phyloP scores from a whole-genome alignment of 208 protist genomes.

The Leishmania tropica region DNA sequence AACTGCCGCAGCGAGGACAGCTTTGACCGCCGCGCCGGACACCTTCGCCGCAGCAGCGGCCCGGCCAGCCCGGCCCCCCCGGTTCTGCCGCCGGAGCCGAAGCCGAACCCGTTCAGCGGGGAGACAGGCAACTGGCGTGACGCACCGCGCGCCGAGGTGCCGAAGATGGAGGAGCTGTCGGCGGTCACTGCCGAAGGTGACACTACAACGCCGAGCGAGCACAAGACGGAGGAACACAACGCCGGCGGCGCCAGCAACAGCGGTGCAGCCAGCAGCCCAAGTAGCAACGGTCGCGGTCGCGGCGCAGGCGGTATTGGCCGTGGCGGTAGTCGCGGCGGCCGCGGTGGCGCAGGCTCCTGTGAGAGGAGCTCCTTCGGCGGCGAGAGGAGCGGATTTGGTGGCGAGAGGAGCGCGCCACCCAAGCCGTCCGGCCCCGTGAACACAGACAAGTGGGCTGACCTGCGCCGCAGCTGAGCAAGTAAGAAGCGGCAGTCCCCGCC shows the following conservation, averaged over 20 bases:
- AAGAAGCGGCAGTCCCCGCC: background rate
- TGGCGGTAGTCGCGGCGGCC: slow-evolving; percentile 26
- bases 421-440: slow-evolving; percentile 18
- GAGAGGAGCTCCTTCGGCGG: background rate
- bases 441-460: slow-evolving; percentile 27
- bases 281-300: slow-evolving; percentile 26
- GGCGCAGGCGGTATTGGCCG: slow-evolving; percentile 20
- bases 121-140: slow-evolving; percentile 74
- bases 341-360: slow-evolving; percentile 10
- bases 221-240: background rate
- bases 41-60: slow-evolving; percentile 25
- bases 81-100: slow-evolving; percentile 20
- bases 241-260: slow-evolving; percentile 1
- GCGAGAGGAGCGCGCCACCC: background rate
- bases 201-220: slow-evolving; percentile 14
- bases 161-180: slow-evolving; percentile 22
- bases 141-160: slow-evolving; percentile 50
- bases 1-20: slow-evolving; percentile 25
- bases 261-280: slow-evolving; percentile 6
- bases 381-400: slow-evolving; percentile 3
- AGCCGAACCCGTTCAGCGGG: slow-evolving; percentile 25
- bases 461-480: slow-evolving; percentile 26
- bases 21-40: slow-evolving; percentile 31
- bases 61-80: slow-evolving; percentile 7
- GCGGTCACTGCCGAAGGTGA: slow-evolving; percentile 6